Evolutionary conservation across 148 eudicot genomes (phyloP).

Genomic region (Camellia lanceoleosa): DNA sequence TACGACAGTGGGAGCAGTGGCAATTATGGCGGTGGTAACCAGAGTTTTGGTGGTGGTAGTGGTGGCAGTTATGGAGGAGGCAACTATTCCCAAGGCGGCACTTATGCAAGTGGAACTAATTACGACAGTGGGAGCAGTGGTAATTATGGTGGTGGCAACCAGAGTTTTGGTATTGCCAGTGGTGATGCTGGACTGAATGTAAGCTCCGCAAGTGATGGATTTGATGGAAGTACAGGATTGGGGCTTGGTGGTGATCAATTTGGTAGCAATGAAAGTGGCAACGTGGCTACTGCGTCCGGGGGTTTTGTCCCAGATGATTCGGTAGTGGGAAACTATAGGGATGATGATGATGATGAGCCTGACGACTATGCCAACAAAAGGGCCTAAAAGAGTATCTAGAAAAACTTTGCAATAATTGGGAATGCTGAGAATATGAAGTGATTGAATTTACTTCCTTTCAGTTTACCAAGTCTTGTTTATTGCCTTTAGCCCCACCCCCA

Average conservation of each 20-base stretch:
- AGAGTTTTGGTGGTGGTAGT: constrained; percentile 4
- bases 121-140: constrained; percentile 14
- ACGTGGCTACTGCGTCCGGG: constrained; percentile 20
- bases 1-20: not conserved
- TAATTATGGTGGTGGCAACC: constrained; percentile 10
- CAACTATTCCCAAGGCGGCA: not conserved
- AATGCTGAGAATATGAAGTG: not conserved
- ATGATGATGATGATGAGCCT: constrained; percentile 34
- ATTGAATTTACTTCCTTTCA: not conserved
- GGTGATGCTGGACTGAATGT: constrained; percentile 28
- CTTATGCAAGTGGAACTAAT: not conserved
- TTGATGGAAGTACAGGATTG: constrained; percentile 30
- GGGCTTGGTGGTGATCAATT: constrained; percentile 25
- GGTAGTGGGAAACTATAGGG: constrained; percentile 33
- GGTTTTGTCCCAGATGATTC: constrained; percentile 27
- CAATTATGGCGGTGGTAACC: constrained; percentile 25
- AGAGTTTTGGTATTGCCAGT: constrained; percentile 27
- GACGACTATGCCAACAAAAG: constrained; percentile 35
- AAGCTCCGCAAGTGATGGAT: constrained; percentile 33
- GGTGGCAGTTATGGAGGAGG: constrained; percentile 11
- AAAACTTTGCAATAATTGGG: not conserved
- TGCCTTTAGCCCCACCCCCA: not conserved
- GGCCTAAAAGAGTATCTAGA: constrained; percentile 15
- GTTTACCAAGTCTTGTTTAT: not conserved
- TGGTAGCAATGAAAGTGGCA: constrained; percentile 21